Percentiles rank a stretch among this genome's conserved stretches.
Evolutionary conservation across 768 basidiomycete genomes (phyloP).

Genomic region (Strobilomyces dryophilus): DNA sequence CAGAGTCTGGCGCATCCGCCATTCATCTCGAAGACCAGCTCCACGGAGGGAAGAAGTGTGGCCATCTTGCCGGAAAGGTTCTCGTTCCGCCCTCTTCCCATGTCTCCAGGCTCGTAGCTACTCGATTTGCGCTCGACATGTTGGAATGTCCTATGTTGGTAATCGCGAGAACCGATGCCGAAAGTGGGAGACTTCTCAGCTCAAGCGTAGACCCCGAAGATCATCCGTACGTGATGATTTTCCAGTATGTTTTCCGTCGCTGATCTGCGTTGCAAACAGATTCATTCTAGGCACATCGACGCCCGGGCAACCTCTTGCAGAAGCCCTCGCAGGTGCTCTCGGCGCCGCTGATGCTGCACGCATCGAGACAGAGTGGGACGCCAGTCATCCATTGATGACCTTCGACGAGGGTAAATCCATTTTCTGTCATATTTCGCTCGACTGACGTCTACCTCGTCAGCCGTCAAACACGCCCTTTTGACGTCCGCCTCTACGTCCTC

Average conservation of each 20-base stretch:
- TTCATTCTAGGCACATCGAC: slow-evolving; percentile 64
- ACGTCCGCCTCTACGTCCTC: slow-evolving; percentile 21
- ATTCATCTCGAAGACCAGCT: slow-evolving; percentile 94
- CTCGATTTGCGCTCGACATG: slow-evolving; percentile 89
- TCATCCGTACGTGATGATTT: slow-evolving; percentile 46
- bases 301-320: slow-evolving; percentile 52
- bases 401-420: slow-evolving; percentile 70
- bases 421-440: slow-evolving; percentile 42
- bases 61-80: slow-evolving; percentile 89
- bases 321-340: slow-evolving; percentile 63
- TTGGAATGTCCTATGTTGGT: slow-evolving; percentile 84
- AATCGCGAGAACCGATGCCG: slow-evolving; percentile 90
- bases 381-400: slow-evolving; percentile 63
- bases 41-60: slow-evolving; percentile 94
- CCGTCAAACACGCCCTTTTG: slow-evolving; percentile 22
- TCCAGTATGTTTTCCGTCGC: slow-evolving; percentile 4
- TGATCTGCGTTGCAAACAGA: slow-evolving; percentile 31
- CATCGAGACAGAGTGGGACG: slow-evolving; percentile 75
- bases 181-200: slow-evolving; percentile 79
- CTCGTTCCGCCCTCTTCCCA: slow-evolving; percentile 89
- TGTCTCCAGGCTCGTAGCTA: slow-evolving; percentile 75
- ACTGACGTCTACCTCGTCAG: slow-evolving; percentile 10
- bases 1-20: slow-evolving; percentile 88
- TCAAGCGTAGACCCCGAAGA: slow-evolving; percentile 80
- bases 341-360: slow-evolving; percentile 65